A percentile compares a stretch with the other conserved stretches of the same genome.
Conservation (phyloP, 331 rosid genomes). For the Arachis monticola region DNA sequence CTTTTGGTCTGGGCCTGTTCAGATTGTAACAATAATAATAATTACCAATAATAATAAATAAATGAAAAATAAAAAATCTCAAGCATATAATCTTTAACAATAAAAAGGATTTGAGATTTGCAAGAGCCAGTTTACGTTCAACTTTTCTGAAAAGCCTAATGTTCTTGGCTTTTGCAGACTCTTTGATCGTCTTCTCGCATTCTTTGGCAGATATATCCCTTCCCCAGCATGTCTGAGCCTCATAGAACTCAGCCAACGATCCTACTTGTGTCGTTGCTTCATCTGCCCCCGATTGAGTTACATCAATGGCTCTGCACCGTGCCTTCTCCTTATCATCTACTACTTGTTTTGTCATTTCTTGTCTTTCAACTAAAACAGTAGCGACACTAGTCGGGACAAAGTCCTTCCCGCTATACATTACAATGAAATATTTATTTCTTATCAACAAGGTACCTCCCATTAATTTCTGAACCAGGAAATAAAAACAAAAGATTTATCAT, state of each 20-base stretch:
- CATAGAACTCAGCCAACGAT: conserved; percentile 79
- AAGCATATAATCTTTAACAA: conserved; percentile 38
- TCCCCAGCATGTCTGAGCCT: conserved; percentile 85
- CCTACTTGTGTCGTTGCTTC: conserved; percentile 70
- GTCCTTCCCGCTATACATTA: conserved; percentile 91
- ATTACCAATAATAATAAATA: too few relatives aligned
- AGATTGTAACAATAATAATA: conserved; percentile 28
- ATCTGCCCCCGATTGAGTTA: conserved; percentile 37
- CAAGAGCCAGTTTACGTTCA: conserved; percentile 74
- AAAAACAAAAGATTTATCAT: conserved; percentile 13
- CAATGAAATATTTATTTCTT: conserved; percentile 87
- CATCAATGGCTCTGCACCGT: conserved; percentile 41
- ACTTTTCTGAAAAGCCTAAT: conserved; percentile 67
- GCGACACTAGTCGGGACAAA: conserved; percentile 87
- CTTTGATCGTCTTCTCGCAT: conserved; percentile 74
- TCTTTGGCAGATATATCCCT: conserved; percentile 77
- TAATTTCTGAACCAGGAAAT: conserved; percentile 65
- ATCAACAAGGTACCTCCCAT: conserved; percentile 93
- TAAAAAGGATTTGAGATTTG: conserved; percentile 49
- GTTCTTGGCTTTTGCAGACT: conserved; percentile 66
- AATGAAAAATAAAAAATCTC: neutral
- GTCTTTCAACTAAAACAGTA: conserved; percentile 77
- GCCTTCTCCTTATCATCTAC: conserved; percentile 82
- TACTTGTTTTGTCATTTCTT: conserved; percentile 66
- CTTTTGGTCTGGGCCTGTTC: conserved; percentile 79